Base-by-base conservation (phyloP, 345 rosid genomes). In the Eucalyptus pumila region DNA sequence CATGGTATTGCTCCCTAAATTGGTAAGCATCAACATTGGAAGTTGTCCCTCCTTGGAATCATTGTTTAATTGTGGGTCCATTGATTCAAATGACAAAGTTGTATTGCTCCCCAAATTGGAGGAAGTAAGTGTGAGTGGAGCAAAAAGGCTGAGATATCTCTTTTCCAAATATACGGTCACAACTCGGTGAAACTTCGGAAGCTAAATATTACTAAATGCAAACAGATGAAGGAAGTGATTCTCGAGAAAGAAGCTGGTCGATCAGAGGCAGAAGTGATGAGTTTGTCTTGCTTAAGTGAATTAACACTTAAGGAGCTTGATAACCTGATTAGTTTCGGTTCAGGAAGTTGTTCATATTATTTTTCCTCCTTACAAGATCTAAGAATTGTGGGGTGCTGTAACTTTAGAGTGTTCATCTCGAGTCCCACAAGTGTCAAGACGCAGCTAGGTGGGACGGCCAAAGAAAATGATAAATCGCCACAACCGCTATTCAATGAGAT, bases 21-120 rank as follows among this genome's bases (percentile, higher is more conserved):
- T 60, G 30, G 14, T 0, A 56, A 23, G 62, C 0, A 5, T 56
- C 14, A 0, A 23, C 1, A 0, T 60, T 3, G 2, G 3, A 26
- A 6, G 12, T 0, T 60, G 15, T 27, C 32, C 15, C 32, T 60
- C 16, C 32, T 1, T 26, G 4, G 67, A 60, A 12, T 60, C 67
- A 0, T 12, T 60, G 6, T 60, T 60, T 60, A 26, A 60, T 27
- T 11, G 15, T 11, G 67, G 67, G 32, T 6, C 32, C 32, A 1
- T 0, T 3, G 4, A 27, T 27, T 27, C 67, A 60, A 26, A 60
- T 27, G 27, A 60, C 13, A 60, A 27, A 60, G 3, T 26, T 26
- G 0, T 58, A 3, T 26, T 6, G 4, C n/a, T 58, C 14, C 32
- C 67, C 15, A 60, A 26, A 60, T 60, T 60, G 13, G 13, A 56